phyloP scores from a whole-genome alignment of 2,329 filamentous ascomycete species.

The Periconia sp. region DNA sequence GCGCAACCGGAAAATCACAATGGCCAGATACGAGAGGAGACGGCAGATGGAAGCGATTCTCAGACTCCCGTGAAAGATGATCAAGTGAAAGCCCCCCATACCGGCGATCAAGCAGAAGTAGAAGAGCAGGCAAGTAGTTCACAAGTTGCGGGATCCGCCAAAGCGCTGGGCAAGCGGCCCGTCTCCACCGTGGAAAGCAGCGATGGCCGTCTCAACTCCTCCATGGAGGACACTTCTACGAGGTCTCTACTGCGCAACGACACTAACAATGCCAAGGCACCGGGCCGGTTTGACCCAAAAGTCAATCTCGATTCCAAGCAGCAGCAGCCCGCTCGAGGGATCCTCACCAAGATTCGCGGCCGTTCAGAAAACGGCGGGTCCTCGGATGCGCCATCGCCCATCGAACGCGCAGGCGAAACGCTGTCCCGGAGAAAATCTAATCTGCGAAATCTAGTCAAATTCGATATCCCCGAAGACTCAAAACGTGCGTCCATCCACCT shows the following conservation, averaged over 20 bases:
- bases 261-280: conserved; percentile 37
- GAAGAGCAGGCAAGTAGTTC: conserved; percentile 31
- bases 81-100: background rate
- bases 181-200: conserved; percentile 31
- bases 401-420: conserved; percentile 10
- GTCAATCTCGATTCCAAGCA: background rate
- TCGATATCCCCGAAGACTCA: conserved; percentile 46
- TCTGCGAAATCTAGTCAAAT: conserved; percentile 44
- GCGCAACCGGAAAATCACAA: too few relatives aligned
- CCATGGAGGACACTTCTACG: conserved; percentile 41
- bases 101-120: conserved; percentile 8
- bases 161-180: conserved; percentile 29
- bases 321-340: conserved; percentile 24
- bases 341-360: conserved; percentile 30
- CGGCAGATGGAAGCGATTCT: background rate
- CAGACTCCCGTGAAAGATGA: background rate
- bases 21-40: background rate
- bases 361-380: conserved; percentile 19
- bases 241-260: conserved; percentile 39
- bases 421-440: conserved; percentile 30
- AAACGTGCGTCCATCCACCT: conserved; percentile 41
- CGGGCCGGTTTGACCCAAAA: conserved; percentile 16
- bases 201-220: conserved; percentile 26
- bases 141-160: conserved; percentile 25
- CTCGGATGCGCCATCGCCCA: conserved; percentile 9